Percentiles rank a stretch among this genome's conserved stretches.
Conservation (phyloP, 805 yeast species). For the Saturnispora saitoi region DNA sequence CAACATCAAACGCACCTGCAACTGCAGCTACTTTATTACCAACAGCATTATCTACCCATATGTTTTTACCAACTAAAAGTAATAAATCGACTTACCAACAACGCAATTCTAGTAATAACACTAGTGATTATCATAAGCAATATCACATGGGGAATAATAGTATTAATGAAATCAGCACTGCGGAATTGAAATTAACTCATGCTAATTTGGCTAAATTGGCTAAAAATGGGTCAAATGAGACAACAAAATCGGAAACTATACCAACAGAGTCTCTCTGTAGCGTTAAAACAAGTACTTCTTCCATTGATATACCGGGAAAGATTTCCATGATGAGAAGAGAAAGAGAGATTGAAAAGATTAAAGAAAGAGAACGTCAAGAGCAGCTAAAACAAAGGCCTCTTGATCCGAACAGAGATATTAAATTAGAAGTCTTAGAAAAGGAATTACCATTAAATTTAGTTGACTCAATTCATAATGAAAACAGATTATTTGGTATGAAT, state of each 20-base stretch:
- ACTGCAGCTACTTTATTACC: conserved; percentile 50
- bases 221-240: not conserved
- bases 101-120: not conserved
- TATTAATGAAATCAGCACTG: not conserved
- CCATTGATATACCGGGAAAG: conserved; percentile 26
- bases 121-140: not conserved
- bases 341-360: conserved; percentile 6
- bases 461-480: conserved; percentile 25
- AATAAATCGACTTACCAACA: conserved; percentile 13
- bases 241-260: not conserved
- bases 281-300: conserved; percentile 21
- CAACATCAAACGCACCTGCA: conserved; percentile 46
- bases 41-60: conserved; percentile 53
- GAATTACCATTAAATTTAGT: conserved; percentile 25
- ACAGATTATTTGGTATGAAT: conserved; percentile 14
- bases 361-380: conserved; percentile 4
- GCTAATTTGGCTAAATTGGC: conserved; percentile 11
- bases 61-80: conserved; percentile 45
- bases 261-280: conserved; percentile 20
- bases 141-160: not conserved
- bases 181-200: conserved; percentile 7
- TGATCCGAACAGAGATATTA: conserved; percentile 1
- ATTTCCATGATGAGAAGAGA: conserved; percentile 6
- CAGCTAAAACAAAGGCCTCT: not conserved
- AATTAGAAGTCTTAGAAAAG: conserved; percentile 19